Base-by-base conservation (phyloP, 257 asterid genomes). In the Datura wrightii region DNA sequence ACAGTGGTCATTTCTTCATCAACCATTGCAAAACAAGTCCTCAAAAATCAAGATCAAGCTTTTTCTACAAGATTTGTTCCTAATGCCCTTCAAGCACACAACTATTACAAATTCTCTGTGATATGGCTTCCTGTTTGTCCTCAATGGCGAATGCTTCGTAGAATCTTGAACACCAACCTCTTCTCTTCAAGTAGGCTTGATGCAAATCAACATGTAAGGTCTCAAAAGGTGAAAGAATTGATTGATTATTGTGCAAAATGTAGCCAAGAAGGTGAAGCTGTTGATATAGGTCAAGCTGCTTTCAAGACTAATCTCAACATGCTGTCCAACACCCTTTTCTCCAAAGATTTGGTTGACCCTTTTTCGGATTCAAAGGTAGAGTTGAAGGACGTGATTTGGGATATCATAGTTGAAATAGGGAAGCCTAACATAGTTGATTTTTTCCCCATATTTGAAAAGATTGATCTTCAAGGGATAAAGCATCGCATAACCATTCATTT, bases 331-430 rank as follows among this genome's bases (percentile, higher is more conserved):
- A 84, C 86, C 0, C 81, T 84, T 42, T 88, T 86, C 74, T 86
- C 90, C 0, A 56, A 79, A 19, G 91, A 88, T 19, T 84, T 86
- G 76, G 85, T 88, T n/a, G 79, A 80, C 13, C 85, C 60, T 1
- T 34, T 70, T 16, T 16, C 81, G 34, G 83, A 76, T 39, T 79
- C 85, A 56, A 76, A 85, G 55, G 87, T 82, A 42, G 87, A 88
- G 15, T 4, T 59, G 0, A 59, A 59, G 13, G 36, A 59, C 1
- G 66, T 59, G 36, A 59, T 59, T 1, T 59, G 13, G 65, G 6
- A 10, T 34, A 2, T n/a, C 34, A 6, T 1, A 10, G 3, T 34
- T 1, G 65, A 58, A 34, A 11, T 7, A 5, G 65, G 65, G 3
- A 58, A 58, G 65, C 65, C 65, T 58, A 58, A 58, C 19, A 10